Evolutionary conservation across 371 early-diverging fungal species (phyloP), one percentile per base, ranked within the genome.

Genomic region (Syncephalastrum monosporum): DNA sequence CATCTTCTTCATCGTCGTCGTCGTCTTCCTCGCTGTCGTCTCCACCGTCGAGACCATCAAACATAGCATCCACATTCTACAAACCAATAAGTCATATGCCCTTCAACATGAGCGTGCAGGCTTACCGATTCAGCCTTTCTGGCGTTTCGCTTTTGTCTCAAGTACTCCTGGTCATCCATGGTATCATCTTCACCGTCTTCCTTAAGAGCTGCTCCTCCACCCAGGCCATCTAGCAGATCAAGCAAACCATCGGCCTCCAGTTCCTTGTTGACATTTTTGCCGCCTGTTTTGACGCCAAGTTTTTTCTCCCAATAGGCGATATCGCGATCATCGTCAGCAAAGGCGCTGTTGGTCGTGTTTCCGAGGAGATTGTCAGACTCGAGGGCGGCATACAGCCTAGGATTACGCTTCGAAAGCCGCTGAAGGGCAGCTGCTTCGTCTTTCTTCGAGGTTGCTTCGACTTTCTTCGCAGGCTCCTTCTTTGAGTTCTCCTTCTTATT

Each of bases 261-360:
- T 1, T 79, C 81, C 42, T 75, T 85, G 45, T 77, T 75, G 13
- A 74, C 54, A 12, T 33, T 33, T 12, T 33, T 33, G 3, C 69
- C 61, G 16, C 81, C 50, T 33, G 64, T 71, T 42, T 76, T 74
- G 10, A 91, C 65, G 1, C 89, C 89, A 14, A 96, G 77, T 60
- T 89, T 89, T 63, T 86, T 85, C 49, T 92, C 89, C 65, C 91
- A 89, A 46, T 83, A 81, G 19, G 82, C 84, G 70, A 93, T 82
- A 42, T 88, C 88, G 21, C 75, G 78, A 49, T 93, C 94, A 54
- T 91, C 91, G 7, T 84, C 77, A 10, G 79, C 86, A 61, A 83
- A 81, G n/a, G 62, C 81, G 0, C 58, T 69, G 7, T 74, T 65
- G 1, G 50, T 52, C 3, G 61, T 64, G 10, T 50, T 59, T 19